These are phyloP conservation scores for Leishmania turanica DNA, from an alignment of 208 protist genomes.

Conservation along the genomic window DNA sequence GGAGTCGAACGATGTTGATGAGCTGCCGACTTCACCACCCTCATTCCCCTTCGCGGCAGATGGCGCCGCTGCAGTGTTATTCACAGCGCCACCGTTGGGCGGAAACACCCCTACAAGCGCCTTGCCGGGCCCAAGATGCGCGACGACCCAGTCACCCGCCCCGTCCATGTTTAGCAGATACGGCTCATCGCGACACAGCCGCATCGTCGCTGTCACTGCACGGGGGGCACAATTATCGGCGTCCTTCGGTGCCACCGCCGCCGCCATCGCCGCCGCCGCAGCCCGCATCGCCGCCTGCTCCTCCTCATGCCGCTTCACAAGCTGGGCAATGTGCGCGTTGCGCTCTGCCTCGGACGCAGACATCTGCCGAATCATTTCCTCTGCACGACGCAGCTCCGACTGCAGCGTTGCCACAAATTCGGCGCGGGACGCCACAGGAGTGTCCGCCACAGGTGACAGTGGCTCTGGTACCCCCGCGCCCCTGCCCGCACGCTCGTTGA, in stretches of 20 bases:
- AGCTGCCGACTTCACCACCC: not conserved
- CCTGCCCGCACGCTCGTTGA: not conserved
- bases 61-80: too few species aligned
- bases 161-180: conserved; percentile 83
- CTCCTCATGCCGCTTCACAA: conserved; percentile 21
- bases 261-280: conserved; percentile 2
- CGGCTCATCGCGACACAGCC: conserved; percentile 34
- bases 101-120: conserved; percentile 45
- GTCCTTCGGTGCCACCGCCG: conserved; percentile 12
- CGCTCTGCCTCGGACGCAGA: conserved; percentile 38
- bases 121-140: conserved; percentile 37
- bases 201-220: conserved; percentile 29
- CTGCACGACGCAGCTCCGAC: conserved; percentile 52
- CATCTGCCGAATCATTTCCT: conserved; percentile 67
- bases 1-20: conserved; percentile 20
- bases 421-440: not conserved
- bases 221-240: conserved; percentile 26
- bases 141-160: conserved; percentile 71
- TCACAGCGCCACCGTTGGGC: not conserved
- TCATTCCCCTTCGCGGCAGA: not conserved
- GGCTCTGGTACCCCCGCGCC: not conserved
- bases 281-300: conserved; percentile 24
- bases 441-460: too few species aligned
- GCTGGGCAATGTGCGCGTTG: conserved; percentile 21
- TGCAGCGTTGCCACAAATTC: conserved; percentile 41